Conservation (phyloP, 2,329 filamentous ascomycete species). For the Colletotrichum nymphaeae region DNA sequence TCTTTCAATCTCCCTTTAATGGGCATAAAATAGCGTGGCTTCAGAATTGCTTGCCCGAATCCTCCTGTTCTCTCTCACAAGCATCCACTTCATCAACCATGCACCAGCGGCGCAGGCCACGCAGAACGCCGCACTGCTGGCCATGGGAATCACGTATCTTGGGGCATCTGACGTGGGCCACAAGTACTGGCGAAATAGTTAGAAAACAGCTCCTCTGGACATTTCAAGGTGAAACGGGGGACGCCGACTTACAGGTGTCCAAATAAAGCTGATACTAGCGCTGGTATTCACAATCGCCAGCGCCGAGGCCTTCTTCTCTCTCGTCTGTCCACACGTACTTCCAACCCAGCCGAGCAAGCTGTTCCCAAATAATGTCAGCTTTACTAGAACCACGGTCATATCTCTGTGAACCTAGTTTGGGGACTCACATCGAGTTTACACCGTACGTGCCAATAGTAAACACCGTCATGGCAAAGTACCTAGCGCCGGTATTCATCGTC, state of each 20-base stretch:
- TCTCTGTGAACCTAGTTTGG: too few species aligned
- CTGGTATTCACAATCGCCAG: conserved; percentile 45
- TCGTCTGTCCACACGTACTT: conserved; percentile 50
- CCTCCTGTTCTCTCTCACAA: conserved; percentile 39
- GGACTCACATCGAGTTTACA: conserved; percentile 46
- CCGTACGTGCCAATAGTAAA: conserved; percentile 42
- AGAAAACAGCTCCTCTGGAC: background rate
- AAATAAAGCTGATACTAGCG: conserved; percentile 37
- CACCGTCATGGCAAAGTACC: conserved; percentile 45
- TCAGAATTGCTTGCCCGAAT: conserved; percentile 33
- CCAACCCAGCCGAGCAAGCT: conserved; percentile 43
- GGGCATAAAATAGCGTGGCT: conserved; percentile 30
- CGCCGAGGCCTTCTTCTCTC: conserved; percentile 51
- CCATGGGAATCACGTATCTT: conserved; percentile 52
- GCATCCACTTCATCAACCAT: conserved; percentile 41
- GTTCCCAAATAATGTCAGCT: background rate
- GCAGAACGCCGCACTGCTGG: conserved; percentile 32
- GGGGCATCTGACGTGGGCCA: conserved; percentile 52
- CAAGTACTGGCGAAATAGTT: conserved; percentile 42
- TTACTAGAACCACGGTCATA: too few species aligned
- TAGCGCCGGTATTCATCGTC: conserved; percentile 46
- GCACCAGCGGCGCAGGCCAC: conserved; percentile 39
- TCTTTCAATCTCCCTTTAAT: background rate
- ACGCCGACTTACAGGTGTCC: conserved; percentile 28
- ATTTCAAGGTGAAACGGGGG: background rate